Evolutionary conservation across 2,329 filamentous ascomycete genomes (phyloP).

Genomic region (Fusarium illudens): DNA sequence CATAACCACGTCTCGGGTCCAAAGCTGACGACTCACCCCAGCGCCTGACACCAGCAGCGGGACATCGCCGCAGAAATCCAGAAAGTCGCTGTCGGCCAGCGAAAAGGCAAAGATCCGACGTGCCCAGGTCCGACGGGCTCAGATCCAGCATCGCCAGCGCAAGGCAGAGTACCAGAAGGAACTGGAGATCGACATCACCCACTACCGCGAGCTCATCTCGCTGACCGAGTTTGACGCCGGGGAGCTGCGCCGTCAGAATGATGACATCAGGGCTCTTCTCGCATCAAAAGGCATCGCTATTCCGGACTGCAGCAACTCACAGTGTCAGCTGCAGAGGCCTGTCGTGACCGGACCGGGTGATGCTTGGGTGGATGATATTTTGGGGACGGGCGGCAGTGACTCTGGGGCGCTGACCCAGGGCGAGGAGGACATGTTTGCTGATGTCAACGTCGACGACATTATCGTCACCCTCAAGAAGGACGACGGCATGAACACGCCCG

Average conservation of each 20-base stretch:
- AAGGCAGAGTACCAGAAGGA: slow-evolving; percentile 64
- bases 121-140: slow-evolving; percentile 61
- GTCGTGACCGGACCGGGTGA: slow-evolving; percentile 8
- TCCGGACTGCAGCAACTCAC: slow-evolving; percentile 12
- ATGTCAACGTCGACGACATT: slow-evolving; percentile 50
- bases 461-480: slow-evolving; percentile 54
- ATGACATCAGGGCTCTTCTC: slow-evolving; percentile 51
- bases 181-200: slow-evolving; percentile 60
- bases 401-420: background rate
- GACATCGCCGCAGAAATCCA: slow-evolving; percentile 28
- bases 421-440: slow-evolving; percentile 43
- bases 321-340: slow-evolving; percentile 8
- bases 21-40: slow-evolving; percentile 17
- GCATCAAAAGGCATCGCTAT: slow-evolving; percentile 36
- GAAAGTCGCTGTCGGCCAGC: slow-evolving; percentile 35
- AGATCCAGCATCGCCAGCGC: slow-evolving; percentile 64
- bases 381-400: slow-evolving; percentile 14
- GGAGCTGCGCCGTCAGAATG: slow-evolving; percentile 54
- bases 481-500: slow-evolving; percentile 52
- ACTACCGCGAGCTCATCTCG: slow-evolving; percentile 58
- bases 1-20: background rate
- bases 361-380: slow-evolving; percentile 31
- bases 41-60: slow-evolving; percentile 24
- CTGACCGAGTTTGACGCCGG: slow-evolving; percentile 51
- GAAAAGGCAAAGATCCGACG: slow-evolving; percentile 58